phyloP scores from a whole-genome alignment of 306 rosid species.

The Prunus campanulata region DNA sequence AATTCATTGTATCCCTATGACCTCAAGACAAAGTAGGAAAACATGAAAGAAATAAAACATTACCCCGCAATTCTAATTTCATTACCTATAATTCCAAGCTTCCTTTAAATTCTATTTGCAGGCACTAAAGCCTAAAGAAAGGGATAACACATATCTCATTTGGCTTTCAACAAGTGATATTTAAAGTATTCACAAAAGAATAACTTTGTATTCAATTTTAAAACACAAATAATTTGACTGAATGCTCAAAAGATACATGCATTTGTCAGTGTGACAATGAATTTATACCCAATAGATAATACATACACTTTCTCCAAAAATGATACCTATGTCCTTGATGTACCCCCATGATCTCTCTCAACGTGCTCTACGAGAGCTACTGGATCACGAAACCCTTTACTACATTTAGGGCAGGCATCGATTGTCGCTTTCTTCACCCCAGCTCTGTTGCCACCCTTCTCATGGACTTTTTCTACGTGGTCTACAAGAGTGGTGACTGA shows the following conservation, averaged over 20 bases:
- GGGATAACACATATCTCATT: neutral
- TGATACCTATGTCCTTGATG: slow-evolving; percentile 39
- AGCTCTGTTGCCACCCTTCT: slow-evolving; percentile 36
- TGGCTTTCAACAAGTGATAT: neutral
- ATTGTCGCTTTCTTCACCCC: slow-evolving; percentile 49
- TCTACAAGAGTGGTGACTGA: slow-evolving; percentile 56
- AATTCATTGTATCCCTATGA: too few species aligned
- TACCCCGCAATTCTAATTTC: too few species aligned
- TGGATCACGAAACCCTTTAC: slow-evolving; percentile 69
- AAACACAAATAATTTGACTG: neutral
- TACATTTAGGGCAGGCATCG: slow-evolving; percentile 83
- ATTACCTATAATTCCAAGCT: too few species aligned
- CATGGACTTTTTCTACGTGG: slow-evolving; percentile 71
- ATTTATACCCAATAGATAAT: neutral
- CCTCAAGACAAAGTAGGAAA: too few species aligned
- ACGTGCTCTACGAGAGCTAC: slow-evolving; percentile 74
- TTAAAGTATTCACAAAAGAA: neutral
- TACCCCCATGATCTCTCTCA: slow-evolving; percentile 81
- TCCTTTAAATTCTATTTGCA: too few species aligned
- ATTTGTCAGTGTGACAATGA: neutral
- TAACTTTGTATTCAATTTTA: neutral
- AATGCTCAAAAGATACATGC: slow-evolving; percentile 10
- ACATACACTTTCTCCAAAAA: slow-evolving; percentile 9
- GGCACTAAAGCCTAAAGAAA: too few species aligned
- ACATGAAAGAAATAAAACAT: too few species aligned